Conservation (phyloP, 2,329 filamentous ascomycete species). For the Exophiala alcalophila region DNA sequence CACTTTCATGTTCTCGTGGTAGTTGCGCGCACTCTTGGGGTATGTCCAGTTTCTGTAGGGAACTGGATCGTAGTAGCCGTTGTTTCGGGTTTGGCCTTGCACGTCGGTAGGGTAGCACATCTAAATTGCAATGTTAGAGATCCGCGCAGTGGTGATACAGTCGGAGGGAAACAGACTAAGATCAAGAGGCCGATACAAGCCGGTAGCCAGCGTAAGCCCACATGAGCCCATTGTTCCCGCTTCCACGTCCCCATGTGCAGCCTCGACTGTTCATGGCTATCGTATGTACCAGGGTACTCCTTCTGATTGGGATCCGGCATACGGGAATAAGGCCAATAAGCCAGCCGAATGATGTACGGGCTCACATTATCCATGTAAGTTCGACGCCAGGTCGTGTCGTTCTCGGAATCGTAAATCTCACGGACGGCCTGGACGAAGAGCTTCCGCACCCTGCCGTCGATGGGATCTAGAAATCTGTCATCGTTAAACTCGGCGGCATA, state of each 20-base stretch:
- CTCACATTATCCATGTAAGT: slow-evolving; percentile 20
- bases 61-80: slow-evolving; percentile 15
- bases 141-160: not conserved
- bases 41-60: slow-evolving; percentile 19
- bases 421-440: slow-evolving; percentile 16
- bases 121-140: not conserved
- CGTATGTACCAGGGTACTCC: not conserved
- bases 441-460: slow-evolving; percentile 14
- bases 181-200: slow-evolving; percentile 18
- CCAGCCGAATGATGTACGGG: slow-evolving; percentile 16
- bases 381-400: slow-evolving; percentile 17
- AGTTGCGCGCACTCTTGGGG: slow-evolving; percentile 13
- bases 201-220: slow-evolving; percentile 15
- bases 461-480: slow-evolving; percentile 14
- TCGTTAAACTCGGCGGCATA: slow-evolving; percentile 10
- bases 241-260: slow-evolving; percentile 4
- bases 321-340: slow-evolving; percentile 19
- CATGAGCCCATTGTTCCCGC: slow-evolving; percentile 12
- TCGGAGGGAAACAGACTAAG: slow-evolving; percentile 4
- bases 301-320: slow-evolving; percentile 1
- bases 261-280: not conserved
- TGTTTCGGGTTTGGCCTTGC: slow-evolving; percentile 14
- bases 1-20: slow-evolving; percentile 15
- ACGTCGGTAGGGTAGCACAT: slow-evolving; percentile 13
- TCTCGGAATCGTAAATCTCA: slow-evolving; percentile 14